Evolutionary conservation across 73 alveolate genomes (phyloP).

Genomic region (Diophrys appendiculata): DNA sequence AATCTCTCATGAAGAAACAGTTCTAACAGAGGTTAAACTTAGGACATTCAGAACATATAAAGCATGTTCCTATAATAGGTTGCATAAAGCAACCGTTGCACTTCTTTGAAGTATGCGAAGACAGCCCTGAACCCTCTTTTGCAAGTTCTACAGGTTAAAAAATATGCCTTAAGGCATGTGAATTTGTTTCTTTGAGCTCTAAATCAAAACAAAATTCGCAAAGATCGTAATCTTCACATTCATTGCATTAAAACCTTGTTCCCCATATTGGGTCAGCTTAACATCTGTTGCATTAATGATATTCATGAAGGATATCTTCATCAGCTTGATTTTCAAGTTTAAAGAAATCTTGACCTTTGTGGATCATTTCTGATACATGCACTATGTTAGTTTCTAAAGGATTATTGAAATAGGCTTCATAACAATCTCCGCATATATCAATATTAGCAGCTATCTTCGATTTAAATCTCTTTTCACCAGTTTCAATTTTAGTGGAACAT

Average conservation of each 20-base stretch:
- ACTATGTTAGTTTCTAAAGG: not conserved
- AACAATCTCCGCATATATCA: constrained; percentile 76
- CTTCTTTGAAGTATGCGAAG: constrained; percentile 75
- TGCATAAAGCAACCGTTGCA: constrained; percentile 80
- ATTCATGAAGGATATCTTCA: constrained; percentile 74
- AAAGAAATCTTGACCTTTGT: not conserved
- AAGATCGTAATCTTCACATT: constrained; percentile 82
- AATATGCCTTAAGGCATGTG: constrained; percentile 48
- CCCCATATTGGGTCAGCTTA: constrained; percentile 92
- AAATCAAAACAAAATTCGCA: constrained; percentile 77
- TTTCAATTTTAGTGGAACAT: constrained; percentile 46
- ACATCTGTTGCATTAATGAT: constrained; percentile 82
- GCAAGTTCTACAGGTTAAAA: constrained; percentile 79
- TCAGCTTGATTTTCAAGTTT: constrained; percentile 18
- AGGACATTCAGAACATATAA: constrained; percentile 76
- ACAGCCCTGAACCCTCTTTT: constrained; percentile 74
- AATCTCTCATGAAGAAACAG: constrained; percentile 64
- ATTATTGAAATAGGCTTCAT: not conserved
- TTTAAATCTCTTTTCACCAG: constrained; percentile 70
- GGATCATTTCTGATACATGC: not conserved
- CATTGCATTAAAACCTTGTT: constrained; percentile 73
- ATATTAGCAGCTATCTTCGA: constrained; percentile 64
- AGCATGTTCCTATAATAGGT: constrained; percentile 88
- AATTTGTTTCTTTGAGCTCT: constrained; percentile 14
- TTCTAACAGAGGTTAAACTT: constrained; percentile 71